Evolutionary conservation across 2,329 filamentous ascomycete species (phyloP), one percentile per base, ranked within the genome.

Genomic region (Apiospora saccharicola): DNA sequence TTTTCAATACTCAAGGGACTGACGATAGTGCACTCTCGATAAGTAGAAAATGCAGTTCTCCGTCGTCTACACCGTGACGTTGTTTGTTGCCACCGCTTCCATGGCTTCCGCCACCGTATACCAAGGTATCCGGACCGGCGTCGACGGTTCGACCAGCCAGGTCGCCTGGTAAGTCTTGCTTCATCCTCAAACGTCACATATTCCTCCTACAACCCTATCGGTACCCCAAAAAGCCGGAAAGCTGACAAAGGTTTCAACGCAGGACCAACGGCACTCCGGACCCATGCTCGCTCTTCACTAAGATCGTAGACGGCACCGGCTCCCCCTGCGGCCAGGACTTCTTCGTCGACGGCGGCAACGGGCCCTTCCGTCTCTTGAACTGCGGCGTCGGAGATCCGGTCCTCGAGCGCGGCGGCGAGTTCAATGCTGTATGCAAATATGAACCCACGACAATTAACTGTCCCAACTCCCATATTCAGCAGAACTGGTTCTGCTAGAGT

Each of bases 211-310:
- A 19, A 22, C 4, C 44, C 14, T 22, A 14, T 6, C 4, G 14
- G 6, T 10, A 41, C 22, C 22, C 22, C 22, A 22, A 49, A 49
- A 49, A 49, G 16, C 19, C 46, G 4, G 5, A 49, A 2, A 49
- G 19, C 46, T 49, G 22, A 49, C 16, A 8, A 19, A 22, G 16
- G 7, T 3, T n/a, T 8, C 16, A 22, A 64, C 26, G 16, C 26
- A 64, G 57, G 57, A 64, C 26, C 57, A 64, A 64, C 26, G 57
- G 57, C 24, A 64, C 57, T 5, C 57, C 57, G 14, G 57, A 64
- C 34, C 34, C 57, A 12, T 64, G 57, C 57, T 64, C 57, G 14
- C n/a, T 8, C 26, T 64, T 64, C 57, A 24, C 57, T 26, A 30
- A n/a, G 26, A 64, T 64, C 57, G 57, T 64, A 6, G 30, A 1